Percentiles rank a stretch among this genome's conserved stretches.
Evolutionary conservation across 2,329 filamentous ascomycete species (phyloP).

Genomic region (Xylariaceae sp.): DNA sequence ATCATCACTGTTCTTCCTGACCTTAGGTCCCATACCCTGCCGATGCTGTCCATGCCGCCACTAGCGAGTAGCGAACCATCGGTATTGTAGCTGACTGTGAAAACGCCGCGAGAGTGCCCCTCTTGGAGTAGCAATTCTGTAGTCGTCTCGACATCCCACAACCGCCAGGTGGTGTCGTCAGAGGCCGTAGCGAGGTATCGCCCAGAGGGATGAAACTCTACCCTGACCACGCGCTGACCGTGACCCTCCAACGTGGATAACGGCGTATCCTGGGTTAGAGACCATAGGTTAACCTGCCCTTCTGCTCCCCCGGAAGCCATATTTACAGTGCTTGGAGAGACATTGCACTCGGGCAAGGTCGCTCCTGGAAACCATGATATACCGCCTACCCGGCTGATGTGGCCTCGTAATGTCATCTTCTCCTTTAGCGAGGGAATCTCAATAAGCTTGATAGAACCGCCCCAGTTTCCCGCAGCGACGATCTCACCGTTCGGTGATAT

Average conservation of each 20-base stretch:
- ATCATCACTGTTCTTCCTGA: conserved; percentile 95
- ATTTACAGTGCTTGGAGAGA: conserved; percentile 72
- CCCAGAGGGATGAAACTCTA: conserved; percentile 92
- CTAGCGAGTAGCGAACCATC: conserved; percentile 89
- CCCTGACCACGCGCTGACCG: conserved; percentile 78
- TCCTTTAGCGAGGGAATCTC: conserved; percentile 78
- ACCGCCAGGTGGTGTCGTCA: conserved; percentile 91
- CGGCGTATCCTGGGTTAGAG: conserved; percentile 78
- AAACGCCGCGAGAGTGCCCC: conserved; percentile 91
- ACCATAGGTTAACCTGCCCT: conserved; percentile 85
- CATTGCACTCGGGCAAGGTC: conserved; percentile 64
- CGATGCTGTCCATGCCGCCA: conserved; percentile 91
- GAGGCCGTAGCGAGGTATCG: conserved; percentile 87
- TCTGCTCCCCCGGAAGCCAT: conserved; percentile 88
- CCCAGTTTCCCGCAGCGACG: conserved; percentile 90
- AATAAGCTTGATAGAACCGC: conserved; percentile 80
- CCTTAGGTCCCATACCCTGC: conserved; percentile 89
- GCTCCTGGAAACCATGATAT: conserved; percentile 85
- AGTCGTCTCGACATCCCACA: conserved; percentile 83
- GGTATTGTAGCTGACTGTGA: conserved; percentile 80
- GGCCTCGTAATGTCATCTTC: conserved; percentile 71
- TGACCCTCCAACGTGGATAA: conserved; percentile 79
- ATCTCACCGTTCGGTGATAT: conserved; percentile 82
- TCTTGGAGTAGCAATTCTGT: conserved; percentile 85
- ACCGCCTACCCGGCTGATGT: conserved; percentile 85